phyloP scores from a whole-genome alignment of 352 stramenopile genomes.

The Pythium folliculosum region DNA sequence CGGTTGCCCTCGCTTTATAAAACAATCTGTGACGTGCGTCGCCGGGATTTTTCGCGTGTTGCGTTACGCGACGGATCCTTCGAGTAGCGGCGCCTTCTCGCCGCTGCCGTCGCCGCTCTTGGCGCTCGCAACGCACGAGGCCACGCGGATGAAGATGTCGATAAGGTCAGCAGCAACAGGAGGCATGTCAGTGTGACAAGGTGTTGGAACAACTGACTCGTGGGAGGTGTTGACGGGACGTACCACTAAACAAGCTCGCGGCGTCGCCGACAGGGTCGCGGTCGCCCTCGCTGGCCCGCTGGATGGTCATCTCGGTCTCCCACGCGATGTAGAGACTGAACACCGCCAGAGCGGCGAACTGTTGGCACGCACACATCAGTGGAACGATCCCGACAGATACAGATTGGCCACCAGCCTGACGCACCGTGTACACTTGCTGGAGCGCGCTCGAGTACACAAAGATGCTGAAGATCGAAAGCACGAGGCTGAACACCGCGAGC shows the following conservation, averaged over 20 bases:
- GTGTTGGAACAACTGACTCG: background rate
- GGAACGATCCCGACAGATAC: background rate
- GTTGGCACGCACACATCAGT: background rate
- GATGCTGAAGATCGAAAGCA: background rate
- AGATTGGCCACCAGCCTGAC: background rate
- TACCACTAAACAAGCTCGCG: background rate
- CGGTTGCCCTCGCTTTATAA: no score
- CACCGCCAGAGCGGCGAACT: background rate
- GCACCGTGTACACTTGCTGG: background rate
- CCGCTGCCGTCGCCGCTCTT: background rate
- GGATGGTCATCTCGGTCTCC: background rate
- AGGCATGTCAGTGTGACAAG: no score
- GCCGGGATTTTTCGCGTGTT: background rate
- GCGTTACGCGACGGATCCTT: background rate
- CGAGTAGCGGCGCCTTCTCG: background rate
- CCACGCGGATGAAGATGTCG: constrained; percentile 1
- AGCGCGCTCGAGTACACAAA: background rate
- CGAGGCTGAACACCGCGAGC: background rate
- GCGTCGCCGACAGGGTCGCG: background rate
- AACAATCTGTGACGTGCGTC: background rate
- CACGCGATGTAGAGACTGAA: constrained; percentile 1
- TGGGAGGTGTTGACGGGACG: background rate
- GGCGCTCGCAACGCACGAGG: background rate
- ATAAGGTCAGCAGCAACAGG: background rate
- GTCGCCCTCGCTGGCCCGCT: background rate